Conservation (phyloP, 2,329 filamentous ascomycete species). For the Zopfia rhizophila region DNA sequence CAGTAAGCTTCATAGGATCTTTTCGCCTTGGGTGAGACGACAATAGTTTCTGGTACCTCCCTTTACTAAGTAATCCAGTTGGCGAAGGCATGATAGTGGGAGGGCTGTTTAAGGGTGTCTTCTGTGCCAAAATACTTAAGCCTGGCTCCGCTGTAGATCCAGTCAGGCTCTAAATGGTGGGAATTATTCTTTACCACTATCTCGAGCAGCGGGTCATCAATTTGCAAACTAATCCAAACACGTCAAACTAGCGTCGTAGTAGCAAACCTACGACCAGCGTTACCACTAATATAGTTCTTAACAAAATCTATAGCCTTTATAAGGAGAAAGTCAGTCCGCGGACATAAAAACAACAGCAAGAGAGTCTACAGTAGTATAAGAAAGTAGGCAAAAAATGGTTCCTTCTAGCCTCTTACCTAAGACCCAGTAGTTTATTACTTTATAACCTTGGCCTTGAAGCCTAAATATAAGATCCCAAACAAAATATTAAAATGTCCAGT, state of each 20-base stretch:
- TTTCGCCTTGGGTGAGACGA: too few species aligned
- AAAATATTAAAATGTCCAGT: neutral
- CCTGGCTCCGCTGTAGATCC: slow-evolving; percentile 10
- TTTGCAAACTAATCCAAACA: slow-evolving; percentile 9
- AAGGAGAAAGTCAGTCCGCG: slow-evolving; percentile 6
- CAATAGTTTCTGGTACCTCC: too few species aligned
- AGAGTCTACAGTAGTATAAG: slow-evolving; percentile 12
- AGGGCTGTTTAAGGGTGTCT: slow-evolving; percentile 4
- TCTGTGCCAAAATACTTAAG: slow-evolving; percentile 5
- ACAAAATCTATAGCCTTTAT: slow-evolving; percentile 11
- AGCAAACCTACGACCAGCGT: slow-evolving; percentile 15
- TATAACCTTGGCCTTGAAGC: slow-evolving; percentile 12
- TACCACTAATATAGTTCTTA: slow-evolving; percentile 9
- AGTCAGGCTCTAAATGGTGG: slow-evolving; percentile 12
- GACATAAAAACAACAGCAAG: slow-evolving; percentile 6
- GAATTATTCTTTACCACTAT: slow-evolving; percentile 17
- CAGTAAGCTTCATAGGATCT: too few species aligned
- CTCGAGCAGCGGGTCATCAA: slow-evolving; percentile 14
- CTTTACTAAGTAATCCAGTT: slow-evolving; percentile 7
- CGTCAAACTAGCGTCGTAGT: slow-evolving; percentile 1
- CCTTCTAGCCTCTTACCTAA: slow-evolving; percentile 10
- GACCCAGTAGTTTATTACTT: slow-evolving; percentile 11
- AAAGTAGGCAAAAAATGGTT: slow-evolving; percentile 12
- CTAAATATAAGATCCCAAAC: slow-evolving; percentile 9
- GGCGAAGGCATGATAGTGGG: neutral